Evolutionary conservation across 2,329 filamentous ascomycete genomes (phyloP), one percentile per base, ranked within the genome.

Genomic region (Beauveria scarabaeidicola): DNA sequence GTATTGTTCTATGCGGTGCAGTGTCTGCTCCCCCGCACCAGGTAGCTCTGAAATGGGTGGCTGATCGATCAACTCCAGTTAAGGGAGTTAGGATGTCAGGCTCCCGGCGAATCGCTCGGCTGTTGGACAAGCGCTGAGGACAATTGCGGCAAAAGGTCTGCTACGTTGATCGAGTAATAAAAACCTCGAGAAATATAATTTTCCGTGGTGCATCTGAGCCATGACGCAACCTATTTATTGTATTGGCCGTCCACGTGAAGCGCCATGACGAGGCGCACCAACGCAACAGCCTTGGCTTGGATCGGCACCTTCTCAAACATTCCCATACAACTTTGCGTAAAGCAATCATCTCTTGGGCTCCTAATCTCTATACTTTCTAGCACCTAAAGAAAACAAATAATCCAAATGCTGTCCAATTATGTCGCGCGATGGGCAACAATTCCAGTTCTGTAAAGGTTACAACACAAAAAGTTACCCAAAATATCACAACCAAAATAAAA

Each of bases 141-240:
- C 32, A 15, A 2, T 13, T 36, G 11, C 32, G 11, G 32, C 32
- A 36, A n/a, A 19, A n/a, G n/a, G 2, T 21, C n/a, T n/a, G 19
- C 46, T 23, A 15, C n/a, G 1, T 23, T 10, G 13, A 21, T 9
- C 15, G n/a, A 21, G n/a, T 17, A 13, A 43, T n/a, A 8, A 50
- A 10, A 43, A 19, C 10, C 3, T 10, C 3, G 41, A 46, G 6
- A 8, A 13, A 19, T n/a, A 9, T 3, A 48, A 32, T 10, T n/a
- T 21, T 29, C 13, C 21, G n/a, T 6, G 1, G 10, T 13, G 38
- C 40, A 21, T 25, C 36, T n/a, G 46, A 44, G 23, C 51, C 38
- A 60, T 60, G 58, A 54, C 50, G 51, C 51, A 60, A 60, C n/a
- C n/a, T n/a, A n/a, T 60, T 21, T 41, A 23, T 23, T 47, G 43